phyloP scores from a whole-genome alignment of 768 basidiomycete species.

The Kwoniella sp. region DNA sequence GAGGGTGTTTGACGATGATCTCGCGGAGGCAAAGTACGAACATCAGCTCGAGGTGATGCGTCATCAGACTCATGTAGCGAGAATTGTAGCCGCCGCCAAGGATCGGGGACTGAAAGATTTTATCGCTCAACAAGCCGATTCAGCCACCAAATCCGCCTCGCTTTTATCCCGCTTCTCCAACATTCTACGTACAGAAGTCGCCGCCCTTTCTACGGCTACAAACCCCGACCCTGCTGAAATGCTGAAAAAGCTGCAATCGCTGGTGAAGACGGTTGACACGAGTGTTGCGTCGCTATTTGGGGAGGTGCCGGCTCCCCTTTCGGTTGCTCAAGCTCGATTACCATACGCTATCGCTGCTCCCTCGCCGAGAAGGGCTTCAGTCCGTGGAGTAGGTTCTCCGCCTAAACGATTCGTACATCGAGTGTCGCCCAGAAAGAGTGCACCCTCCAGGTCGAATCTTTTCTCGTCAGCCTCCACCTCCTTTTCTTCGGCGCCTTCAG shows the following conservation, averaged over 20 bases:
- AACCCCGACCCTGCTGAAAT: not conserved
- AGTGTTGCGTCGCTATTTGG: constrained; percentile 20
- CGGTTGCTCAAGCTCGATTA: constrained; percentile 5
- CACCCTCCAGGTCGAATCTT: constrained; percentile 10
- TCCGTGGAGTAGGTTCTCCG: constrained; percentile 1
- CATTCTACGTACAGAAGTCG: constrained; percentile 8
- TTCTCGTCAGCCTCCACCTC: constrained; percentile 15
- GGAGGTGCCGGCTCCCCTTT: constrained; percentile 10
- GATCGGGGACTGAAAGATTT: constrained; percentile 20
- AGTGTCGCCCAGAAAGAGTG: constrained; percentile 15
- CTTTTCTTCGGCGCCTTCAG: not conserved
- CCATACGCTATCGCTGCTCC: constrained; percentile 18
- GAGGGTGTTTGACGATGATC: constrained; percentile 31
- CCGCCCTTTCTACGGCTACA: not conserved
- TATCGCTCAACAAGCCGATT: constrained; percentile 25
- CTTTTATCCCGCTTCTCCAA: constrained; percentile 16
- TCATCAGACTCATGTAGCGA: constrained; percentile 25
- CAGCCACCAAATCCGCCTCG: constrained; percentile 13
- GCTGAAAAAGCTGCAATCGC: not conserved
- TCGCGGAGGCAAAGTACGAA: constrained; percentile 25
- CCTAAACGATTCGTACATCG: constrained; percentile 13
- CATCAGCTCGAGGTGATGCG: constrained; percentile 27
- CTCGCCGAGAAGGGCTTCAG: constrained; percentile 19
- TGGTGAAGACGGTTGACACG: constrained; percentile 10
- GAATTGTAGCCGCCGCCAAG: constrained; percentile 28